Evolutionary conservation across 495 filamentous ascomycete species (phyloP), one percentile per base, ranked within the genome.

Genomic region (Mycothermus thermophilus): DNA sequence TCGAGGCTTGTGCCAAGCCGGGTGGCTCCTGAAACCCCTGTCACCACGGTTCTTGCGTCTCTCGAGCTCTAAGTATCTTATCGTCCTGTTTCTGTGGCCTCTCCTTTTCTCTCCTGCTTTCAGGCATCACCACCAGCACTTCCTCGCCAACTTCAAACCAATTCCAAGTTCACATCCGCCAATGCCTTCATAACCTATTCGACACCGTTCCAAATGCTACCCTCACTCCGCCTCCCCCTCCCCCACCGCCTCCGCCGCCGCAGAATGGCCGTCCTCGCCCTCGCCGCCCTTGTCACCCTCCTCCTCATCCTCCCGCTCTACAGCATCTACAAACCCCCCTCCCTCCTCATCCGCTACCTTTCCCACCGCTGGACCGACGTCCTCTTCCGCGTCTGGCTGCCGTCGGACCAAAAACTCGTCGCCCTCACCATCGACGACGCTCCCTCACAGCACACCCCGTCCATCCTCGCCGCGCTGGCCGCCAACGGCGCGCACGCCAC

Each of bases 381-480:
- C 13, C 65, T 92, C 27, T 92, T 73, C 63, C 75, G 75, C 30
- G 61, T 81, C 10, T 57, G 65, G 7, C 55, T 67, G 8, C 54
- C 55, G 1, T 62, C 69, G 0, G 37, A 53, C 18, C 57, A 64
- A 32, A 79, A 77, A 38, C 47, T 83, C 5, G 65, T 90, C 10
- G 84, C 81, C 2, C 67, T 93, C 18, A 88, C 81, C 4, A 79
- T 93, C 53, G 84, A 92, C 59, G 84, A 92, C 58, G 77, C 71
- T 13, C 84, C 84, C 3, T 83, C 79, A 1, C 55, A 67, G 28
- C 71, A 82, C 50, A 93, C 86, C 2, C 39, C 46, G n/a, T 67
- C 72, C 22, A 85, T 95, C 25, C 62, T 86, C 25, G 56, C 69
- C 19, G 50, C 79, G 0, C 62, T 93, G 1, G 55, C 67, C 34